Conservation (phyloP, 805 yeast genomes). For the Ogataea neopini region DNA sequence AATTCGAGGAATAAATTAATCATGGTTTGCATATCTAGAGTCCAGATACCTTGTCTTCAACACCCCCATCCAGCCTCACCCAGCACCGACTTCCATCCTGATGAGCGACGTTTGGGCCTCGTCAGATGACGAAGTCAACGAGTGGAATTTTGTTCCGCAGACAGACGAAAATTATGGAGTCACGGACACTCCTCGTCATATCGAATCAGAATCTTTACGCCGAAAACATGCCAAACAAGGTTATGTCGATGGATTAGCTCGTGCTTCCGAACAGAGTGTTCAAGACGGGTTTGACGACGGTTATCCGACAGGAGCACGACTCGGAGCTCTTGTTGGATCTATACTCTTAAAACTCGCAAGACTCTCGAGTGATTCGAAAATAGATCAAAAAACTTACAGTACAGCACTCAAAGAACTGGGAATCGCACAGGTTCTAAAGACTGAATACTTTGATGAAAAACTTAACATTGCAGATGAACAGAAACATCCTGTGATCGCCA, state of each 20-base stretch:
- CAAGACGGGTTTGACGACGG: conserved; percentile 84
- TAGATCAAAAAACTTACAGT: conserved; percentile 19
- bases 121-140: conserved; percentile 31
- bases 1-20: too few species aligned
- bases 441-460: conserved; percentile 53
- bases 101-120: conserved; percentile 34
- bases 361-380: conserved; percentile 8
- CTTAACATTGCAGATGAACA: conserved; percentile 37
- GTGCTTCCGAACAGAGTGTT: conserved; percentile 64
- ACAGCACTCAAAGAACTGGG: conserved; percentile 54
- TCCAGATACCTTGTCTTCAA: too few species aligned
- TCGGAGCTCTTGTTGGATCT: conserved; percentile 68
- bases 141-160: conserved; percentile 27
- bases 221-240: conserved; percentile 78
- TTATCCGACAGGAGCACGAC: conserved; percentile 68
- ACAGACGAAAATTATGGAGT: conserved; percentile 40
- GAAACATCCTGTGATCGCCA: conserved; percentile 32
- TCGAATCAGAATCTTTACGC: conserved; percentile 41
- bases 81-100: not conserved
- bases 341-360: conserved; percentile 50
- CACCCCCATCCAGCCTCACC: too few species aligned
- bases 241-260: conserved; percentile 75
- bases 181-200: conserved; percentile 23
- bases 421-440: conserved; percentile 57
- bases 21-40: too few species aligned